These are phyloP conservation scores for Mediolabrus comicus DNA, from an alignment of 108 stramenopile genomes.

Conservation along the genomic window DNA sequence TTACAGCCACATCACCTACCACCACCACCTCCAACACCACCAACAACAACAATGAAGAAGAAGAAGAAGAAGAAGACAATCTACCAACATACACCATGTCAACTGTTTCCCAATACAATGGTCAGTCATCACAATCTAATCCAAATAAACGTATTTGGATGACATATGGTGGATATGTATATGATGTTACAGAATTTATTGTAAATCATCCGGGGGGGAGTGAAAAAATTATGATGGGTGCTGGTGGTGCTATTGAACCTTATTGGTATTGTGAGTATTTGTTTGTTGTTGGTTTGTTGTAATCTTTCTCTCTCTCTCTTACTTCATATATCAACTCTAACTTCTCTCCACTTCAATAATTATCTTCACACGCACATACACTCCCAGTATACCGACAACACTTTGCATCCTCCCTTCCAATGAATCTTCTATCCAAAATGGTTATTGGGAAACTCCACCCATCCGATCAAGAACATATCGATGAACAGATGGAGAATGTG, in stretches of 20 bases:
- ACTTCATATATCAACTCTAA: constrained; percentile 1
- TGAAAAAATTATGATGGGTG: constrained; percentile 89
- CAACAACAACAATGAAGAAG: neutral
- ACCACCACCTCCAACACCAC: neutral
- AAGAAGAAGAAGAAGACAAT: constrained; percentile 11
- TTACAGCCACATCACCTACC: no score
- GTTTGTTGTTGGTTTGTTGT: neutral
- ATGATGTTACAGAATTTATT: constrained; percentile 96
- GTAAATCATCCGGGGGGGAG: constrained; percentile 85
- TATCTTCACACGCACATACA: neutral
- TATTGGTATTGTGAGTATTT: constrained; percentile 41
- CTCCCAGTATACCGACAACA: constrained; percentile 73
- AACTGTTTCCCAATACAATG: constrained; percentile 63
- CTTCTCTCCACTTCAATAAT: no score
- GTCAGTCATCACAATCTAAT: constrained; percentile 3
- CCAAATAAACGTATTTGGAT: constrained; percentile 82
- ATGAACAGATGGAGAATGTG: constrained; percentile 69
- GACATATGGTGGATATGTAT: constrained; percentile 87
- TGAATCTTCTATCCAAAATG: constrained; percentile 77
- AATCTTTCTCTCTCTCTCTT: neutral
- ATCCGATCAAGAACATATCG: constrained; percentile 71
- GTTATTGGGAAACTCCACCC: constrained; percentile 67
- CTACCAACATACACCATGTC: constrained; percentile 61
- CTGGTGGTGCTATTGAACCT: constrained; percentile 63
- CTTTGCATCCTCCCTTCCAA: constrained; percentile 82